Conservation (phyloP, 805 yeast species). For the Ogataea nakhonphanomensis region DNA sequence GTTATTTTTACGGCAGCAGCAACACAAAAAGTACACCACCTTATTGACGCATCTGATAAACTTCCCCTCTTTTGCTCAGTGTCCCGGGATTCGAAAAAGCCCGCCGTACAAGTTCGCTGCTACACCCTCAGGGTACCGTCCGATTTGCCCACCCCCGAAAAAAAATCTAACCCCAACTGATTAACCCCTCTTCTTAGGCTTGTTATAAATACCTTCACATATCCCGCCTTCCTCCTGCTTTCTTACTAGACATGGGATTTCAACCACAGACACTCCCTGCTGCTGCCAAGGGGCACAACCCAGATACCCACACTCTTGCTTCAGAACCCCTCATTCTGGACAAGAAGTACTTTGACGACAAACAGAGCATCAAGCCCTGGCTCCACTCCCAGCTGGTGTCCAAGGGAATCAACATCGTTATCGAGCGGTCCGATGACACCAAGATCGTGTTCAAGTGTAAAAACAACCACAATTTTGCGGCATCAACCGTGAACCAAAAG, state of each 20-base stretch:
- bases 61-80: constrained; percentile 5
- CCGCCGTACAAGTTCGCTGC: background rate
- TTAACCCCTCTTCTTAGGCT: constrained; percentile 6
- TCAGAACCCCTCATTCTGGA: constrained; percentile 17
- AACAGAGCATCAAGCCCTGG: constrained; percentile 60
- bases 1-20: background rate
- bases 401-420: constrained; percentile 53
- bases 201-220: constrained; percentile 6
- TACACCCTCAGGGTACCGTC: constrained; percentile 2
- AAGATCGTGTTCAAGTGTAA: constrained; percentile 64
- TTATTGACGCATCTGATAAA: background rate
- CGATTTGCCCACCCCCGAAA: constrained; percentile 6
- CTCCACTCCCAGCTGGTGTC: constrained; percentile 44
- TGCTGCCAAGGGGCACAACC: constrained; percentile 9
- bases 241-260: constrained; percentile 13
- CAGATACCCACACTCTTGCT: background rate
- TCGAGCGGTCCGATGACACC: constrained; percentile 57
- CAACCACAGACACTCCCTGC: constrained; percentile 15
- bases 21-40: background rate
- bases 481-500: constrained; percentile 3
- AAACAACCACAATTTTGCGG: constrained; percentile 29
- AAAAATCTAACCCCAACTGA: constrained; percentile 8
- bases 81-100: too few relatives aligned
- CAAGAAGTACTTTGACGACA: constrained; percentile 36
- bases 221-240: background rate